Conservation (phyloP, 306 rosid genomes). For the Trichosanthes cucumerina region DNA sequence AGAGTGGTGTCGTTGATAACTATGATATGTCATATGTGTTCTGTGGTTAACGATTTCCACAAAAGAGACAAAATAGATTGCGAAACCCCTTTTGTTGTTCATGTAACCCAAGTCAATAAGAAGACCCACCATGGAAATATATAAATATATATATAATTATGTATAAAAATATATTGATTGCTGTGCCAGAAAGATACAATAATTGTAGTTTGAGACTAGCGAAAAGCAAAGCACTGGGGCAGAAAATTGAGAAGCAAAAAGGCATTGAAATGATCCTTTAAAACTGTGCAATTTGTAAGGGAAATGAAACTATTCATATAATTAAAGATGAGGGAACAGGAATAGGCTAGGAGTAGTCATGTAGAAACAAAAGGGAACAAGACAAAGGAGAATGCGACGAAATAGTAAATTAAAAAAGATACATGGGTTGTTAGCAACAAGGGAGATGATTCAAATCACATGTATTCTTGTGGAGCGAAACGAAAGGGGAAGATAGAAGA, state of each 20-base stretch:
- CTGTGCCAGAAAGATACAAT: not conserved
- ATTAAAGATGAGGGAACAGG: not conserved
- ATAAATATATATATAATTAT: not conserved
- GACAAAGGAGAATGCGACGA: constrained; percentile 14
- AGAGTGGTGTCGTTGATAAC: not conserved
- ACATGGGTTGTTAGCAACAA: not conserved
- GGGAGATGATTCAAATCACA: not conserved
- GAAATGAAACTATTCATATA: not conserved
- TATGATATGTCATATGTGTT: not conserved
- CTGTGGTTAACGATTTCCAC: not conserved
- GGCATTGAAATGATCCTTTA: not conserved
- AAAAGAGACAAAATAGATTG: constrained; percentile 30
- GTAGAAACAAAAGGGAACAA: not conserved
- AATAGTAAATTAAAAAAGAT: not conserved
- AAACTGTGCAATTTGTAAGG: not conserved
- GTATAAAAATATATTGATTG: not conserved
- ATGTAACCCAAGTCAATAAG: not conserved
- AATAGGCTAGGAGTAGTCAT: not conserved
- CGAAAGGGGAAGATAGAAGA: not conserved
- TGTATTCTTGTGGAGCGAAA: not conserved
- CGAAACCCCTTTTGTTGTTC: constrained; percentile 1
- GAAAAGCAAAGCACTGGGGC: not conserved
- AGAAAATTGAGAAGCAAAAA: not conserved
- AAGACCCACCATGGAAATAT: not conserved
- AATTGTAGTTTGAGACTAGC: not conserved